phyloP scores from a whole-genome alignment of 768 basidiomycete species.

The Gloeopeniophorella convolvens region DNA sequence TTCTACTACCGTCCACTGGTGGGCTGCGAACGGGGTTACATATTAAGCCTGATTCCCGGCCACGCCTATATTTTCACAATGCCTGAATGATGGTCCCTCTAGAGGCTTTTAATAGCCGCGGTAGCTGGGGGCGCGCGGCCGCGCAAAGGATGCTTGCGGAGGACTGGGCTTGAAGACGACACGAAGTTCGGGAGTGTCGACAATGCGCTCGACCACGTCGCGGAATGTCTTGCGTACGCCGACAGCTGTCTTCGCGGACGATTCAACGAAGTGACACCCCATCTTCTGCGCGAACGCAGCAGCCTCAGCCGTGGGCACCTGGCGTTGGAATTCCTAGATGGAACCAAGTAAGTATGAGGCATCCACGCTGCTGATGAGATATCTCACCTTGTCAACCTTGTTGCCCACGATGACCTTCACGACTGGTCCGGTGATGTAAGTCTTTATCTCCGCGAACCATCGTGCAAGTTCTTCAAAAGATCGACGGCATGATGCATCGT shows the following conservation, averaged over 20 bases:
- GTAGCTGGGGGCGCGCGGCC: not conserved
- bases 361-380: not conserved
- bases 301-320: constrained; percentile 76
- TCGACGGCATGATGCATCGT: constrained; percentile 87
- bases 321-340: constrained; percentile 76
- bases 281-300: constrained; percentile 74
- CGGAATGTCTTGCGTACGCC: constrained; percentile 72
- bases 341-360: not conserved
- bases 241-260: constrained; percentile 84
- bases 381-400: constrained; percentile 81
- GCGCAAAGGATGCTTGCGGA: not conserved
- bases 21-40: too few species aligned
- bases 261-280: constrained; percentile 84
- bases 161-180: constrained; percentile 27
- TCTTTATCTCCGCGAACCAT: constrained; percentile 91
- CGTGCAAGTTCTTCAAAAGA: constrained; percentile 90
- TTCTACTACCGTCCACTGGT: too few species aligned
- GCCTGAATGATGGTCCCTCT: too few species aligned
- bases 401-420: constrained; percentile 93
- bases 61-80: too few species aligned
- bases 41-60: too few species aligned
- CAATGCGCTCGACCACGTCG: constrained; percentile 73
- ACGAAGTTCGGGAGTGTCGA: constrained; percentile 81
- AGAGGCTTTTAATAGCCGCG: not conserved
- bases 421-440: constrained; percentile 77